Evolutionary conservation across 208 protist species (phyloP).

Genomic region (Borovskyia barvae): DNA sequence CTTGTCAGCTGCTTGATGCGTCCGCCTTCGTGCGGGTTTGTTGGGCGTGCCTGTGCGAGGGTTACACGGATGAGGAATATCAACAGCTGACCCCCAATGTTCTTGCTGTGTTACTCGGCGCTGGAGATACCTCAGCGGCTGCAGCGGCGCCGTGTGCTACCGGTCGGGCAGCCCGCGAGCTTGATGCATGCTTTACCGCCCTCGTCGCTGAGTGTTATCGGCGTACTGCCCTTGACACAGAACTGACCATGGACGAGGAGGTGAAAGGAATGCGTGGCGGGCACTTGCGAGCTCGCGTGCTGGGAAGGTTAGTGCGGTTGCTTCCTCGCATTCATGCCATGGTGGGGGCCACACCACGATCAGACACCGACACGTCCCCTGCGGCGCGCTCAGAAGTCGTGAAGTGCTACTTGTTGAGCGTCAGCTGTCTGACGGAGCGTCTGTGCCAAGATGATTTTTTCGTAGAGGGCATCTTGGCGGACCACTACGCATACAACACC

Average conservation of each 20-base stretch:
- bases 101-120: conserved; percentile 15
- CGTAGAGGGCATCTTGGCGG: conserved; percentile 36
- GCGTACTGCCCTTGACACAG: conserved; percentile 11
- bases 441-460: conserved; percentile 37
- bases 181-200: conserved; percentile 1
- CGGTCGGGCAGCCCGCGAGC: not conserved
- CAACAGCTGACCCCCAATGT: conserved; percentile 17
- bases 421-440: conserved; percentile 36
- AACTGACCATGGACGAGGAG: conserved; percentile 3
- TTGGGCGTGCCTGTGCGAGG: conserved; percentile 28
- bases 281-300: conserved; percentile 17
- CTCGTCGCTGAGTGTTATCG: conserved; percentile 17
- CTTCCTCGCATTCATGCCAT: conserved; percentile 17
- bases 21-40: conserved; percentile 14
- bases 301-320: conserved; percentile 36
- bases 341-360: not conserved
- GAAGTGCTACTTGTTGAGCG: conserved; percentile 36
- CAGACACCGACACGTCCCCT: not conserved
- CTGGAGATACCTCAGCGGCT: not conserved
- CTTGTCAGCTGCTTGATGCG: too few relatives aligned
- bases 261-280: conserved; percentile 14
- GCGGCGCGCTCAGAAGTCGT: conserved; percentile 1
- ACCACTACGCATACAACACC: conserved; percentile 33
- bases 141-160: not conserved
- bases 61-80: conserved; percentile 9